Conservation (phyloP, 169 alveolate species). For the Cystoisospora suis region DNA sequence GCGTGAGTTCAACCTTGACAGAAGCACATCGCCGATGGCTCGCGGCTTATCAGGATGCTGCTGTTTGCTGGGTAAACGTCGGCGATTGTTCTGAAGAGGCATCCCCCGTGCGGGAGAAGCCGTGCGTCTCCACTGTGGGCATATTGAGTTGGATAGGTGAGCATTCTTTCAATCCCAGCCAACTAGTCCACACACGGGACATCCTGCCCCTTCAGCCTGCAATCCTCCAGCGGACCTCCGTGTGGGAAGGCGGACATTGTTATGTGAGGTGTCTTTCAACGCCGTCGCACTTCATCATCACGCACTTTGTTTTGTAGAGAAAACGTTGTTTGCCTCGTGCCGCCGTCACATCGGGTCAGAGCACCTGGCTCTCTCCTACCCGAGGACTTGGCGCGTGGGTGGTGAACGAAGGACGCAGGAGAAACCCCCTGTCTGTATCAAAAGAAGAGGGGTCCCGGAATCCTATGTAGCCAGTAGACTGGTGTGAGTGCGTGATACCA, state of each 20-base stretch:
- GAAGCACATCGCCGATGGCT: not conserved
- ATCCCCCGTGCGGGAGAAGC: not conserved
- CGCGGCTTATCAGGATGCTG: not conserved
- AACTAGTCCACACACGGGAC: not conserved
- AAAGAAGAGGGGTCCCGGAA: too few relatives aligned
- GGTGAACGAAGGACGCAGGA: too few relatives aligned
- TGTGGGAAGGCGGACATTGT: not conserved
- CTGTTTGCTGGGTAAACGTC: not conserved
- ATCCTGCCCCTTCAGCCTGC: not conserved
- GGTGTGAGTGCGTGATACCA: not conserved
- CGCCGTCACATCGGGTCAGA: not conserved
- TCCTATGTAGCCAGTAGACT: not conserved
- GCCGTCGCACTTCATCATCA: not conserved
- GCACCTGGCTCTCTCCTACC: too few relatives aligned
- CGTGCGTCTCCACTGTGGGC: not conserved
- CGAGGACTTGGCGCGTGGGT: not conserved
- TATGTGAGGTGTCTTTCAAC: not conserved
- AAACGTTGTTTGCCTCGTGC: not conserved
- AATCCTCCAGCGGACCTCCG: not conserved
- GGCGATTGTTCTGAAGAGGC: not conserved
- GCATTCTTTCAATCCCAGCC: not conserved
- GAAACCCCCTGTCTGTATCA: not conserved
- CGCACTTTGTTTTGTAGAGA: not conserved
- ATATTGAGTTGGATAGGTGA: slow-evolving; percentile 11
- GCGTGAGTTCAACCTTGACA: not conserved